phyloP scores from a whole-genome alignment of 176 grass and related monocot species.

The Aegilops sharonensis region DNA sequence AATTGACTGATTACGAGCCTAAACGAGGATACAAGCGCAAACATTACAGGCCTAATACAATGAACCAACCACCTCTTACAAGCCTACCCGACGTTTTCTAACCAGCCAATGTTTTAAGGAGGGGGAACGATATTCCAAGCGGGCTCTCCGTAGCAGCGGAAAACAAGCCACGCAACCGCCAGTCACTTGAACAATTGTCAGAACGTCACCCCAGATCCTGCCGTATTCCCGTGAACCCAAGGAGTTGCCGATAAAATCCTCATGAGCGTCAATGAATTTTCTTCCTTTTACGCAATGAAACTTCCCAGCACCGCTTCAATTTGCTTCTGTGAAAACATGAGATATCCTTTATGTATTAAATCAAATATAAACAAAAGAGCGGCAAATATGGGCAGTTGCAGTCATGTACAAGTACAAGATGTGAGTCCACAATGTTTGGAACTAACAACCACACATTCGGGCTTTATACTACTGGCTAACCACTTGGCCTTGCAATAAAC shows the following conservation, averaged over 20 bases:
- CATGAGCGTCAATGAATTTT: neutral
- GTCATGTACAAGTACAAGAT: neutral
- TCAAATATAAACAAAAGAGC: neutral
- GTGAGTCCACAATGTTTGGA: neutral
- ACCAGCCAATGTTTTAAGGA: neutral
- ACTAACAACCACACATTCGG: neutral
- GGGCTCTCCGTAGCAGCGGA: neutral
- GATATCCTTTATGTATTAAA: neutral
- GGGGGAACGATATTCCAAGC: too few species aligned
- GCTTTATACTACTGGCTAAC: neutral
- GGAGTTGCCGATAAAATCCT: neutral
- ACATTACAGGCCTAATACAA: too few species aligned
- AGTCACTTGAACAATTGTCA: neutral
- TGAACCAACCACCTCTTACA: too few species aligned
- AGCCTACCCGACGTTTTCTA: neutral
- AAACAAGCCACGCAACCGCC: neutral
- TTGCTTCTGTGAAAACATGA: conserved; percentile 4
- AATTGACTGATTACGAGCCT: too few species aligned
- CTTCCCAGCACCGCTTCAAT: neutral
- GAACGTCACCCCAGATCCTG: neutral
- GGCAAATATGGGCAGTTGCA: neutral
- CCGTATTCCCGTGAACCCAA: neutral
- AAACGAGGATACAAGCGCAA: too few species aligned
- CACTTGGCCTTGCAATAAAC: conserved; percentile 6
- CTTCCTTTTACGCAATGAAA: neutral